Evolutionary conservation across 2,329 filamentous ascomycete species (phyloP).

Genomic region (Orbilia brochopaga): DNA sequence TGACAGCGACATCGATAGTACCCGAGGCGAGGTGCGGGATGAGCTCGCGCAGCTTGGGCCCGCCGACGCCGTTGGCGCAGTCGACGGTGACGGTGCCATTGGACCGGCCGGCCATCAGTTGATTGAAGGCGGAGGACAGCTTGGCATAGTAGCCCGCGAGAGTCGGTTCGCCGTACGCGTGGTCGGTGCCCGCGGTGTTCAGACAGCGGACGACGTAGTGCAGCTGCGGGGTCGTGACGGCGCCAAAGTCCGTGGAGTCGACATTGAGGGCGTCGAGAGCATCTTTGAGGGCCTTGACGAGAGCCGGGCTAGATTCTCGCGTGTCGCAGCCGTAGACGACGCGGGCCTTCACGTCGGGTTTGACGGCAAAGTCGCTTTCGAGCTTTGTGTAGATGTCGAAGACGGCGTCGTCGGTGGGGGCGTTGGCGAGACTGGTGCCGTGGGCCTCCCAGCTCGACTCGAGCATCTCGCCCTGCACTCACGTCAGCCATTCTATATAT

Average conservation of each 20-base stretch:
- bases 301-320: slow-evolving; percentile 83
- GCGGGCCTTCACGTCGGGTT: slow-evolving; percentile 69
- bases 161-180: slow-evolving; percentile 85
- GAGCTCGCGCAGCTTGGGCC: slow-evolving; percentile 84
- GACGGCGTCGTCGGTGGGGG: slow-evolving; percentile 74
- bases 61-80: slow-evolving; percentile 95
- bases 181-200: slow-evolving; percentile 87
- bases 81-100: slow-evolving; percentile 79
- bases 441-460: slow-evolving; percentile 89
- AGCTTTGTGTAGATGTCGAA: slow-evolving; percentile 77
- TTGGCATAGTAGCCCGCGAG: slow-evolving; percentile 96
- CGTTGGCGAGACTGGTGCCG: slow-evolving; percentile 88
- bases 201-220: slow-evolving; percentile 94
- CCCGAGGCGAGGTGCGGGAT: slow-evolving; percentile 75
- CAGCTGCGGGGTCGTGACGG: slow-evolving; percentile 94
- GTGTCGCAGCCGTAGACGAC: slow-evolving; percentile 93
- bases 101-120: slow-evolving; percentile 76
- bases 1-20: slow-evolving; percentile 78
- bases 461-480: slow-evolving; percentile 83
- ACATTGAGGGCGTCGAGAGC: slow-evolving; percentile 77
- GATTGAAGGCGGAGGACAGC: slow-evolving; percentile 80
- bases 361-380: slow-evolving; percentile 76
- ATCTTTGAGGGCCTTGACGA: slow-evolving; percentile 78
- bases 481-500: slow-evolving; percentile 6
- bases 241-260: slow-evolving; percentile 82